Base-by-base conservation (phyloP, 202 grass and related monocot genomes). In the Eragrostis tef region DNA sequence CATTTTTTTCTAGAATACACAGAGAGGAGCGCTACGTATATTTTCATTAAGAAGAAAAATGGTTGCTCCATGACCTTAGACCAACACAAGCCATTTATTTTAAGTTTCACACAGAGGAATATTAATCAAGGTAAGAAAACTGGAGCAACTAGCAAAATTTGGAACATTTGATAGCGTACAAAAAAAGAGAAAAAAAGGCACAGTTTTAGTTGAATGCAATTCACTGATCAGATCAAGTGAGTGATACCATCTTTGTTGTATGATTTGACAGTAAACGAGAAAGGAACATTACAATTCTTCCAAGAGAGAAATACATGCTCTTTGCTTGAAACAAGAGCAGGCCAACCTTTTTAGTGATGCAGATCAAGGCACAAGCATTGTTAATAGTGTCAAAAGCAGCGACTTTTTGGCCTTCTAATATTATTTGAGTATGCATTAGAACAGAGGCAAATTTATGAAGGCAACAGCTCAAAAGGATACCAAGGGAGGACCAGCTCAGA, bases 401-500 rank as follows among this genome's bases (percentile, higher is more conserved):
- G 58, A 72, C 60, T 69, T 82, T 61, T 69, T 43, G 45, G 42
- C 83, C 65, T 31, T 59, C 34, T 26, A 68, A 73, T 86, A 78
- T 73, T 89, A 82, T 74, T 54, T 25, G 52, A 82, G 72, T 25
- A 68, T 43, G 86, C 59, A 86, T 66, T 67, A 86, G 64, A 79
- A 24, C 49, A 89, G 82, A 82, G 19, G 67, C 9, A 73, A 56
- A 48, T 51, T 73, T 62, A 53, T 66, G 47, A 42, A 13, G 29
- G 54, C 34, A 79, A 73, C 67, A 79, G 17, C 50, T 79, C 79
- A 86, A 86, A 86, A 68, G 50, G 60, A 78, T 74, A 86, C 42
- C 52, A 67, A 50, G 66, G 66, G 60, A 82, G 83, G 43, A 74
- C 51, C 87, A 86, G 78, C 60, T 86, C 83, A 86, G 73, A 86